phyloP scores from a whole-genome alignment of 208 protist species.

The Tritrichomonas foetus region DNA sequence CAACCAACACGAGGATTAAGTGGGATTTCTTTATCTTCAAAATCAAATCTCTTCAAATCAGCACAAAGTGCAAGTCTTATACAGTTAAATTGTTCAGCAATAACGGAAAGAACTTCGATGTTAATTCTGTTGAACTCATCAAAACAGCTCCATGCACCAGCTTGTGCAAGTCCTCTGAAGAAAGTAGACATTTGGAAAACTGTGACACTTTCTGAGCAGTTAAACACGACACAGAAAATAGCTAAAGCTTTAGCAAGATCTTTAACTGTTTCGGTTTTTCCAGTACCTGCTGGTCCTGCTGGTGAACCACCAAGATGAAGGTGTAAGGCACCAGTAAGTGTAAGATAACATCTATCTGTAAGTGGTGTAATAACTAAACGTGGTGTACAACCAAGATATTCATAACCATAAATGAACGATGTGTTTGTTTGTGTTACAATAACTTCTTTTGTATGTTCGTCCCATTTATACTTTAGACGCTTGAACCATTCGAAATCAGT shows the following conservation, averaged over 20 bases:
- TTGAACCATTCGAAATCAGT: slow-evolving; percentile 84
- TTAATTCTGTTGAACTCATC: slow-evolving; percentile 98
- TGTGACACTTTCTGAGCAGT: slow-evolving; percentile 65
- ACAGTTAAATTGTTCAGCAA: slow-evolving; percentile 86
- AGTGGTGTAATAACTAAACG: slow-evolving; percentile 65
- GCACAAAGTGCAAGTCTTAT: slow-evolving; percentile 82
- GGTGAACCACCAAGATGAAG: slow-evolving; percentile 63
- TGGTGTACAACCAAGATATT: slow-evolving; percentile 58
- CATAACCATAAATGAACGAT: slow-evolving; percentile 56
- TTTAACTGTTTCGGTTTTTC: slow-evolving; percentile 69
- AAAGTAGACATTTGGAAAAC: slow-evolving; percentile 84
- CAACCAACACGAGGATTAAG: slow-evolving; percentile 81
- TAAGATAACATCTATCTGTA: slow-evolving; percentile 68
- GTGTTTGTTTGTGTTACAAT: slow-evolving; percentile 53
- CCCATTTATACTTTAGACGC: slow-evolving; percentile 51
- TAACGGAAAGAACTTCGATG: slow-evolving; percentile 92
- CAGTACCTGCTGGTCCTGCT: slow-evolving; percentile 66
- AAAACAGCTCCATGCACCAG: slow-evolving; percentile 90
- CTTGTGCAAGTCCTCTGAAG: slow-evolving; percentile 87
- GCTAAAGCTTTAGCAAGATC: slow-evolving; percentile 65
- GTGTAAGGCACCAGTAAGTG: slow-evolving; percentile 66
- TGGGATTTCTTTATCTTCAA: slow-evolving; percentile 79
- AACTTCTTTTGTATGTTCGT: slow-evolving; percentile 59
- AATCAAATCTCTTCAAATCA: slow-evolving; percentile 75
- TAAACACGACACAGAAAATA: slow-evolving; percentile 69